phyloP scores from a whole-genome alignment of 1,139 yeast species.

The Geotrichum aggregatum region DNA sequence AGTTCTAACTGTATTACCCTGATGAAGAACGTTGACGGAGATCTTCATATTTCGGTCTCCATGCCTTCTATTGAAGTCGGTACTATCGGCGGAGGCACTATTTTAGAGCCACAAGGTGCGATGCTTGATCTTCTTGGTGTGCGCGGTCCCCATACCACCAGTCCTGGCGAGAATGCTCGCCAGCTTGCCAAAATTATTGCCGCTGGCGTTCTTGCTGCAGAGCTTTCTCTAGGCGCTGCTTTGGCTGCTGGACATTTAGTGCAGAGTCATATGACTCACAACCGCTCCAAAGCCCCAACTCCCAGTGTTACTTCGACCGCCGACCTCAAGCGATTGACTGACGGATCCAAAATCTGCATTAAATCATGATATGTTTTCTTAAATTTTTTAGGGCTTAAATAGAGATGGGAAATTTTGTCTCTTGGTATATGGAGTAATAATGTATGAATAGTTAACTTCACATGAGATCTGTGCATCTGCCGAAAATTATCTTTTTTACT shows the following conservation, averaged over 20 bases:
- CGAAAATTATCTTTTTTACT: no score
- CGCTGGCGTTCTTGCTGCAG: conserved; percentile 93
- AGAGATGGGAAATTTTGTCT: neutral
- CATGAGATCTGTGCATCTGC: no score
- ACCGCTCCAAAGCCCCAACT: conserved; percentile 62
- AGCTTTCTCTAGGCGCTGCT: conserved; percentile 87
- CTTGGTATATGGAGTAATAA: conserved; percentile 1
- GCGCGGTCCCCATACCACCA: conserved; percentile 90
- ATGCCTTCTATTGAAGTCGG: conserved; percentile 99
- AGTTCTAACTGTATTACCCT: conserved; percentile 94
- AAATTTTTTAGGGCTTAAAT: neutral
- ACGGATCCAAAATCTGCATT: conserved; percentile 70
- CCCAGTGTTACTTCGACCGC: conserved; percentile 35
- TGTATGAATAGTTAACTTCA: neutral
- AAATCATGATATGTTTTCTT: conserved; percentile 34
- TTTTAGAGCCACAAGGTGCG: conserved; percentile 93
- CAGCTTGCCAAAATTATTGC: conserved; percentile 95
- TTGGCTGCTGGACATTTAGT: conserved; percentile 98
- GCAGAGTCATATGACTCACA: conserved; percentile 95
- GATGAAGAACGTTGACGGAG: conserved; percentile 80
- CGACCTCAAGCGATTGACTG: conserved; percentile 56
- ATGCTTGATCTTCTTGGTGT: conserved; percentile 94
- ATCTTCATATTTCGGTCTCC: conserved; percentile 83
- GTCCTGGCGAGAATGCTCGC: conserved; percentile 92
- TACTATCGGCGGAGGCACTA: conserved; percentile 98